Conservation (phyloP, 306 rosid species). For the Astragalus membranaceus region DNA sequence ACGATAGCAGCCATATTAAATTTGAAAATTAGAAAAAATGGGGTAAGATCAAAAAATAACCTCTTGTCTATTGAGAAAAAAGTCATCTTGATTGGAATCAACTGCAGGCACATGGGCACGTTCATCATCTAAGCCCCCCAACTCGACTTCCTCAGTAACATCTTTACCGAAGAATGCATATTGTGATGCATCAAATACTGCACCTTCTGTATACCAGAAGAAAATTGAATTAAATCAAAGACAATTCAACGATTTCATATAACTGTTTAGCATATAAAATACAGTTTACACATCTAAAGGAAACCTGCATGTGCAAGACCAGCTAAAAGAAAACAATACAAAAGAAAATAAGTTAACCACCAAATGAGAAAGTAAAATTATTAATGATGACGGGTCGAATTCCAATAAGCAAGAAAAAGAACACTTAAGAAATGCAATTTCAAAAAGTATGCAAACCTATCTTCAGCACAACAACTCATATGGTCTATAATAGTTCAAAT, state of each 20-base stretch:
- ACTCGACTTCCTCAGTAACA: slow-evolving; percentile 68
- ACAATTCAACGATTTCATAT: not conserved
- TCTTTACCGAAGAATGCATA: slow-evolving; percentile 90
- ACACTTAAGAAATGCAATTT: not conserved
- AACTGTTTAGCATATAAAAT: not conserved
- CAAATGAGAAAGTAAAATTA: not conserved
- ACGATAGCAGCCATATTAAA: not conserved
- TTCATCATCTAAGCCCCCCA: slow-evolving; percentile 79
- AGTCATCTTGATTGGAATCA: slow-evolving; percentile 52
- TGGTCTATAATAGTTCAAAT: not conserved
- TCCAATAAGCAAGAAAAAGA: not conserved
- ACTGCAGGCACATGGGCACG: slow-evolving; percentile 35
- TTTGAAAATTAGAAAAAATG: not conserved
- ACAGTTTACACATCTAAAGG: not conserved
- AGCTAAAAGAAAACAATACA: not conserved
- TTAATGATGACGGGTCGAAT: not conserved
- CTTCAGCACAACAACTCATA: not conserved
- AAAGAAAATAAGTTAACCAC: not conserved
- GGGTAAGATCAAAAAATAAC: slow-evolving; percentile 22
- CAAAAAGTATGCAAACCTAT: not conserved
- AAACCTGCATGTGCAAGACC: not conserved
- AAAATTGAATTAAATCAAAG: slow-evolving; percentile 14
- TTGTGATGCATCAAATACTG: slow-evolving; percentile 83
- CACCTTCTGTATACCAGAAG: slow-evolving; percentile 31
- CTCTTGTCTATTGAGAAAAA: slow-evolving; percentile 60